phyloP scores from a whole-genome alignment of 2,329 filamentous ascomycete genomes.

The Colletotrichum siamense region DNA sequence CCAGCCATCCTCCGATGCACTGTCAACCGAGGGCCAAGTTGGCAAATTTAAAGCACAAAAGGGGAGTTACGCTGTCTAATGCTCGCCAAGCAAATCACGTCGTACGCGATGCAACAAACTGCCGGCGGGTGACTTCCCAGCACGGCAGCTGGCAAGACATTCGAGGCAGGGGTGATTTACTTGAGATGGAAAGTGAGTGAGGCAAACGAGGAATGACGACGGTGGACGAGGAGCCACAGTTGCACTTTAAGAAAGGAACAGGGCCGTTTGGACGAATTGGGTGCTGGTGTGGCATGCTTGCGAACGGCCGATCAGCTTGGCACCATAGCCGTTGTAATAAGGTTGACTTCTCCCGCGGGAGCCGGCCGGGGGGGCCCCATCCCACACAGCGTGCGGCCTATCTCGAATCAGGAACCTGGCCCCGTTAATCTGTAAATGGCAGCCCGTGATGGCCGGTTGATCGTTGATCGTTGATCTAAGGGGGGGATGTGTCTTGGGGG shows the following conservation, averaged over 20 bases:
- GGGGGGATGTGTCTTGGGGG: neutral
- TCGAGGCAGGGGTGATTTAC: neutral
- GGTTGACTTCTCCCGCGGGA: neutral
- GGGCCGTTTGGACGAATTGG: neutral
- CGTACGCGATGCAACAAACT: conserved; percentile 21
- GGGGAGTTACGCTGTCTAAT: neutral
- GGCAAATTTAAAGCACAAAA: neutral
- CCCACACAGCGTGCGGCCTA: neutral
- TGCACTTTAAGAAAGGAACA: neutral
- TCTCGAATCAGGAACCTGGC: neutral
- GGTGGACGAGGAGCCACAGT: neutral
- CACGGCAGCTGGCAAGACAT: conserved; percentile 19
- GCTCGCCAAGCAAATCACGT: conserved; percentile 9
- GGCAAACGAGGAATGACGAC: neutral
- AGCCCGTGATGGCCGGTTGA: neutral
- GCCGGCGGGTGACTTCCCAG: conserved; percentile 17
- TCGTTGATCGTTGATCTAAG: neutral
- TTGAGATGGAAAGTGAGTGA: neutral
- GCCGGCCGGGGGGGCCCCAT: neutral
- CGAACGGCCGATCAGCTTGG: conserved; percentile 7
- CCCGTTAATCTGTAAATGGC: neutral
- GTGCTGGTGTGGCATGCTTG: neutral
- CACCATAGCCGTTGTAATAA: conserved; percentile 10
- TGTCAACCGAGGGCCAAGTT: neutral
- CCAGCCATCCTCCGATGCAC: neutral